Evolutionary conservation across 306 rosid species (phyloP).

Genomic region (Medicago lupulina): DNA sequence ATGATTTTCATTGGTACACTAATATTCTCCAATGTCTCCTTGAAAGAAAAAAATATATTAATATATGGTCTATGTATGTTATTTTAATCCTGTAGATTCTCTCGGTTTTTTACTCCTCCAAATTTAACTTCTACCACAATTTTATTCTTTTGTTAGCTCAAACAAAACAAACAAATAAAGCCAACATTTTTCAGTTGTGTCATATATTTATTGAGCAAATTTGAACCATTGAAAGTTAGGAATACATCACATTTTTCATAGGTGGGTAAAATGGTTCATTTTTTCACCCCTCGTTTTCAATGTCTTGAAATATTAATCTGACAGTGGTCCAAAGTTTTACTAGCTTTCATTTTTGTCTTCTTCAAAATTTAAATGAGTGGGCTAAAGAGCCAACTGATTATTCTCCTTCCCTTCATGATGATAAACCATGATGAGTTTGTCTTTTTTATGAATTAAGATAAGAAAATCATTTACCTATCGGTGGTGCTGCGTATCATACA

Average conservation of each 20-base stretch:
- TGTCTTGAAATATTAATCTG: constrained; percentile 49
- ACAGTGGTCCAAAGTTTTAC: constrained; percentile 51
- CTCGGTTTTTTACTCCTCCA: constrained; percentile 30
- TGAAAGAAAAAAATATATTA: constrained; percentile 18
- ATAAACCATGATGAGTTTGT: constrained; percentile 65
- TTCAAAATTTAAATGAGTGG: constrained; percentile 56
- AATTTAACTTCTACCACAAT: constrained; percentile 27
- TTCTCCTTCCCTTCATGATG: constrained; percentile 66
- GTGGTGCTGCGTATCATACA: constrained; percentile 38
- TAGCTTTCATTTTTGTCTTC: constrained; percentile 42
- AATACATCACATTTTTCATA: constrained; percentile 26
- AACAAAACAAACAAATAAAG: constrained; percentile 41
- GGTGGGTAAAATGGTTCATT: constrained; percentile 38
- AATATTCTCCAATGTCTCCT: constrained; percentile 44
- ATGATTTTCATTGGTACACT: constrained; percentile 39
- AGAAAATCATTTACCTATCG: constrained; percentile 44
- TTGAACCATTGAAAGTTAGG: constrained; percentile 30
- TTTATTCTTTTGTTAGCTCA: constrained; percentile 15
- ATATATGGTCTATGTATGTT: background rate
- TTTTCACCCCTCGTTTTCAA: constrained; percentile 42
- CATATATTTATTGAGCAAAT: constrained; percentile 42
- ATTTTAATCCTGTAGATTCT: constrained; percentile 42
- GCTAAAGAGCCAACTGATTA: constrained; percentile 55
- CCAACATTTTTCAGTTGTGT: constrained; percentile 42
- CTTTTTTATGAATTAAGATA: constrained; percentile 54